These are phyloP conservation scores for Bremia lactucae DNA, from an alignment of 352 stramenopile genomes.

Conservation along the genomic window DNA sequence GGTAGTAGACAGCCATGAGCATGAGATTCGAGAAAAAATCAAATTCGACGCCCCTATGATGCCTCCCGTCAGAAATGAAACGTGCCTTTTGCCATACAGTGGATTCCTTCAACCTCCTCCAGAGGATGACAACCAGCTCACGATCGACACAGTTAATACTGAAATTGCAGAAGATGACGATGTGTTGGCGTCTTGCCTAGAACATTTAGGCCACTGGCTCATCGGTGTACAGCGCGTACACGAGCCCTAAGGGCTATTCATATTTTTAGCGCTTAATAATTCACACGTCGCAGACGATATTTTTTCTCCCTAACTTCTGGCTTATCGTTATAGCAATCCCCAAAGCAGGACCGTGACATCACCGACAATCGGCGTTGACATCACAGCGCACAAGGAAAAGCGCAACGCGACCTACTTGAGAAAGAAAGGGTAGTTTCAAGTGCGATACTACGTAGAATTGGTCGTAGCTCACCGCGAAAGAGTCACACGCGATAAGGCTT, in stretches of 20 bases:
- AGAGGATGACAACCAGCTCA: slow-evolving; percentile 15
- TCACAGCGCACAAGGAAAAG: slow-evolving; percentile 58
- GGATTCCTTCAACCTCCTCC: slow-evolving; percentile 48
- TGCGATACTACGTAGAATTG: slow-evolving; percentile 68
- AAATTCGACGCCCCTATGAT: background rate
- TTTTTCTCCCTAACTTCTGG: slow-evolving; percentile 1
- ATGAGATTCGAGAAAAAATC: background rate
- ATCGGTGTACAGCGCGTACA: slow-evolving; percentile 36
- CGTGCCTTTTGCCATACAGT: slow-evolving; percentile 25
- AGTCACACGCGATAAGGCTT: slow-evolving; percentile 52
- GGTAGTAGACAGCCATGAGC: slow-evolving; percentile 51
- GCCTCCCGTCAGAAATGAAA: background rate
- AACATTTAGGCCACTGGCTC: slow-evolving; percentile 47
- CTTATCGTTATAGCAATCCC: too few relatives aligned
- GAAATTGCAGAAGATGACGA: slow-evolving; percentile 33
- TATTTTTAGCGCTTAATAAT: too few relatives aligned
- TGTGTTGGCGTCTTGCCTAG: slow-evolving; percentile 50
- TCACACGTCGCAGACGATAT: slow-evolving; percentile 8
- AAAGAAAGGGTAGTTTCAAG: slow-evolving; percentile 34
- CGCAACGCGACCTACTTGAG: slow-evolving; percentile 34
- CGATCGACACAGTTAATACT: slow-evolving; percentile 28
- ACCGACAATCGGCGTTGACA: slow-evolving; percentile 35
- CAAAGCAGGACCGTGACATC: slow-evolving; percentile 11
- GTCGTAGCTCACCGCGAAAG: slow-evolving; percentile 36
- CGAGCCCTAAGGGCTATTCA: too few relatives aligned